These are phyloP conservation scores for Aspergillus candidus DNA, from an alignment of 2,329 filamentous ascomycete genomes.

Conservation along the genomic window DNA sequence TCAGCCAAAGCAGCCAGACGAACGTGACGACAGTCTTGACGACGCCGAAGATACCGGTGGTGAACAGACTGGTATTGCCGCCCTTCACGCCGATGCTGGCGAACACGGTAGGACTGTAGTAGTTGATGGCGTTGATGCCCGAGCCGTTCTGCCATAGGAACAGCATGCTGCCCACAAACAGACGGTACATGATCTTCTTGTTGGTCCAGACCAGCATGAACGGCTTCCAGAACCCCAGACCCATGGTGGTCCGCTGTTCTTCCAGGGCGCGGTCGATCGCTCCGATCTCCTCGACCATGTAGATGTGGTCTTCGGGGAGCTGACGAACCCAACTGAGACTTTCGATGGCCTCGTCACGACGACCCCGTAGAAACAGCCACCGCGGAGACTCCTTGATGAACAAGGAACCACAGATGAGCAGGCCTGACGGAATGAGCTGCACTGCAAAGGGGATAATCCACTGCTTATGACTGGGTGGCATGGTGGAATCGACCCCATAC, in stretches of 20 bases:
- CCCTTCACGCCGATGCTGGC: conserved; percentile 57
- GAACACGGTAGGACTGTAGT: conserved; percentile 66
- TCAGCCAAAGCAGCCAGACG: conserved; percentile 62
- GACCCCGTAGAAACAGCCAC: conserved; percentile 63
- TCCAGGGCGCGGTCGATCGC: conserved; percentile 66
- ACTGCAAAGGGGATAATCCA: conserved; percentile 41
- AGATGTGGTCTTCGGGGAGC: conserved; percentile 43
- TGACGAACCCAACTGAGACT: conserved; percentile 46
- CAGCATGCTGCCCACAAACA: conserved; percentile 66
- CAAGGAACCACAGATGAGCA: conserved; percentile 50
- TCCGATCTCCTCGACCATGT: conserved; percentile 67
- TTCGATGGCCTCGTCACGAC: conserved; percentile 58
- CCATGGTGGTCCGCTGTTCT: conserved; percentile 56
- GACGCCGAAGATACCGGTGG: conserved; percentile 70
- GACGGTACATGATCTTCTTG: conserved; percentile 59
- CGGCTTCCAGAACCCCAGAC: conserved; percentile 68
- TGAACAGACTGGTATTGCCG: conserved; percentile 55
- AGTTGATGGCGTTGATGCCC: conserved; percentile 75
- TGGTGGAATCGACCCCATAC: conserved; percentile 49
- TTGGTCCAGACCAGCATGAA: conserved; percentile 53
- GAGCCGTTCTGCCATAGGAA: conserved; percentile 75
- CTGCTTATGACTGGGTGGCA: conserved; percentile 30
- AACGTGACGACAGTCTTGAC: conserved; percentile 66
- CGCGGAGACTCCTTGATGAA: conserved; percentile 61
- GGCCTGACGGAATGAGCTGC: conserved; percentile 36